Evolutionary conservation across 2,329 filamentous ascomycete genomes (phyloP).

Genomic region (Aspergillus floridensis): DNA sequence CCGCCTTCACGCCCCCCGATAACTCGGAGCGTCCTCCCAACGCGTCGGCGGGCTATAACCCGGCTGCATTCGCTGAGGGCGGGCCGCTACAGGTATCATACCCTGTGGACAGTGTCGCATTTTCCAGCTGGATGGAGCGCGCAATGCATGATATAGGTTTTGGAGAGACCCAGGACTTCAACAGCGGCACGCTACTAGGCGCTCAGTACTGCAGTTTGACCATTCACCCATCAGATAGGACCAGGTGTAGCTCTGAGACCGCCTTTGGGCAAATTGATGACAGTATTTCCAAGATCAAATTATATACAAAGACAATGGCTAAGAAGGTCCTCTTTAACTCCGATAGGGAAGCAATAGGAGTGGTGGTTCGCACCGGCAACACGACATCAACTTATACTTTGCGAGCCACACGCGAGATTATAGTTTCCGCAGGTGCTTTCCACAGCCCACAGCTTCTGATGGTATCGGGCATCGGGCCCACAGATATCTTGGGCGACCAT

Average conservation of each 20-base stretch:
- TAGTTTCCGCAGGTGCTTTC: constrained; percentile 53
- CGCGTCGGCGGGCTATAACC: constrained; percentile 24
- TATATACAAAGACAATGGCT: constrained; percentile 47
- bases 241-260: constrained; percentile 50
- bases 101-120: constrained; percentile 39
- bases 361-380: constrained; percentile 41
- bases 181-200: constrained; percentile 45
- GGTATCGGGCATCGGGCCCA: constrained; percentile 51
- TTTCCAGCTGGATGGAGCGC: constrained; percentile 37
- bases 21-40: constrained; percentile 15
- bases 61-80: constrained; percentile 31
- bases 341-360: constrained; percentile 43
- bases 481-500: constrained; percentile 20
- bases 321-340: constrained; percentile 53
- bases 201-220: constrained; percentile 50
- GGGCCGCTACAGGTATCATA: constrained; percentile 46
- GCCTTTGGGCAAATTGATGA: constrained; percentile 27
- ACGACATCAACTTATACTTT: constrained; percentile 44
- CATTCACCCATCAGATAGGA: constrained; percentile 36
- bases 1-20: constrained; percentile 29
- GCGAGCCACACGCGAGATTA: constrained; percentile 48
- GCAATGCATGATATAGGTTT: constrained; percentile 45
- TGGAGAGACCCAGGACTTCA: constrained; percentile 38
- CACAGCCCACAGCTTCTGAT: constrained; percentile 56
- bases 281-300: constrained; percentile 27